Conservation (phyloP, 768 basidiomycete species). For the Leccinum rimulosum region DNA sequence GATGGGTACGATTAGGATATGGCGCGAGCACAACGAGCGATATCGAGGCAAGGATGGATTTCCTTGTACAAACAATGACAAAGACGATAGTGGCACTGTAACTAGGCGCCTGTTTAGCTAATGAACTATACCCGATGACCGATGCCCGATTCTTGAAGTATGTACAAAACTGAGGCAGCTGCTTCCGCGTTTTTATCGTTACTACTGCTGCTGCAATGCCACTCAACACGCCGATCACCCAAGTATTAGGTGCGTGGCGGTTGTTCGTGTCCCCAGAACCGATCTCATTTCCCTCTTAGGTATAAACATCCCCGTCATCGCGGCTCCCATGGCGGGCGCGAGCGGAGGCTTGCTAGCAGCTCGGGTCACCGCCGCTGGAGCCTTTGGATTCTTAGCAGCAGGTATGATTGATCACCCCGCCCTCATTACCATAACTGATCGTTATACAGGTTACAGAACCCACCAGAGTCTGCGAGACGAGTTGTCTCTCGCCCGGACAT, state of each 20-base stretch:
- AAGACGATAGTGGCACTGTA: constrained; percentile 20
- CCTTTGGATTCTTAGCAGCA: constrained; percentile 72
- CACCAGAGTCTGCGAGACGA: constrained; percentile 47
- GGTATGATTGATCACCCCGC: constrained; percentile 35
- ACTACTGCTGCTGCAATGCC: constrained; percentile 7
- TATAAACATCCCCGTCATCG: constrained; percentile 56
- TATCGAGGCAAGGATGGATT: constrained; percentile 12
- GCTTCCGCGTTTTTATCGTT: background rate
- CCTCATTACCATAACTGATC: background rate
- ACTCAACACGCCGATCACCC: constrained; percentile 43
- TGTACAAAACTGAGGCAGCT: background rate
- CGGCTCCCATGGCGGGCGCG: constrained; percentile 70
- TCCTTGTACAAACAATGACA: constrained; percentile 32
- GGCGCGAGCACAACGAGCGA: constrained; percentile 17
- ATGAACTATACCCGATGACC: background rate
- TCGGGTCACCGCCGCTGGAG: constrained; percentile 64
- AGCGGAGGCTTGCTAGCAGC: constrained; percentile 62
- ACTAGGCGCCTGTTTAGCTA: background rate
- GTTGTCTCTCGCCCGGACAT: constrained; percentile 49
- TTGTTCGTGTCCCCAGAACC: background rate
- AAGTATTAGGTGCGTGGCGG: constrained; percentile 44
- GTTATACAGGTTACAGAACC: constrained; percentile 44
- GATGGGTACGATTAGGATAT: constrained; percentile 43
- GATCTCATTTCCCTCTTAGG: constrained; percentile 33
- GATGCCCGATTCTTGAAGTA: background rate